Percentiles rank a stretch among this genome's conserved stretches.
These are phyloP conservation scores for Salvia miltiorrhiza DNA, from an alignment of 257 asterid genomes.

Conservation along the genomic window DNA sequence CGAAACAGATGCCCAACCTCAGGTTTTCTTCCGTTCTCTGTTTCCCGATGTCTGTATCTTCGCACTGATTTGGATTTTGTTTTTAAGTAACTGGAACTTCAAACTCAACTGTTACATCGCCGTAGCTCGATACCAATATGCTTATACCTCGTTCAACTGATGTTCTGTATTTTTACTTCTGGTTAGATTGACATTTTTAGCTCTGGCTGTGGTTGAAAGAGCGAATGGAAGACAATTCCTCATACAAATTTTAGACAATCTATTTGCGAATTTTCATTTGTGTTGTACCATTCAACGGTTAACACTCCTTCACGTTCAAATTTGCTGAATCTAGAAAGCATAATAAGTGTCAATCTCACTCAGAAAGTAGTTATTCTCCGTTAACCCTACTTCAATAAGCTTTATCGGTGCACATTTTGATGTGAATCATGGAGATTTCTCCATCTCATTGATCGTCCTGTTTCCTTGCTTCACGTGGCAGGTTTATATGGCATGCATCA, in stretches of 20 bases:
- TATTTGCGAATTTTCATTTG: background rate
- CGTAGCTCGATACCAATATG: background rate
- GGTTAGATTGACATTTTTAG: background rate
- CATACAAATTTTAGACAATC: background rate
- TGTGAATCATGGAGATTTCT: background rate
- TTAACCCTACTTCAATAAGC: background rate
- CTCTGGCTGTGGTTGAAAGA: background rate
- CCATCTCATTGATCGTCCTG: background rate
- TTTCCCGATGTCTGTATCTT: background rate
- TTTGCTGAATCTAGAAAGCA: background rate
- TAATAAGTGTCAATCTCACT: background rate
- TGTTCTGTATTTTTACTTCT: background rate
- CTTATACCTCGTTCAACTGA: background rate
- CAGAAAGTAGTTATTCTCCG: background rate
- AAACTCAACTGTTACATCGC: background rate
- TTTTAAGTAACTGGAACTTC: background rate
- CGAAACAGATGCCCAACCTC: conserved; percentile 48
- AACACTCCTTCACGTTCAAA: background rate
- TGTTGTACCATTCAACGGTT: background rate
- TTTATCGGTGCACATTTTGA: conserved; percentile 1
- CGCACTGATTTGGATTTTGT: background rate
- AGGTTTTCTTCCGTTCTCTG: conserved; percentile 29
- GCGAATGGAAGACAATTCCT: background rate
- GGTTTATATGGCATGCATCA: conserved; percentile 95
- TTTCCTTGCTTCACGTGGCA: conserved; percentile 33